Base-by-base conservation (phyloP, 306 rosid genomes). In the Cicer cuneatum region DNA sequence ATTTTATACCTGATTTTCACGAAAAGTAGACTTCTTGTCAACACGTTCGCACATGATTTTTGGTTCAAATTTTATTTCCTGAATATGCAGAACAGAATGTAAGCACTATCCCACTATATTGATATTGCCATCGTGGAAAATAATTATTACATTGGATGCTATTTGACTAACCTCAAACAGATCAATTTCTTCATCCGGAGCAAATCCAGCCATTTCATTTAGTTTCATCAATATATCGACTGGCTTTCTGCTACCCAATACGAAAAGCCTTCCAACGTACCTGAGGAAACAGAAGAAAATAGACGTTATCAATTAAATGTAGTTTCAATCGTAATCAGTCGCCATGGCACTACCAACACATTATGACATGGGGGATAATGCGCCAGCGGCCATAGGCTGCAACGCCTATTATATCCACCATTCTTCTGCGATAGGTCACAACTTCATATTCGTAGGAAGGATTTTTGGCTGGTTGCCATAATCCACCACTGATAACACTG, bases 51-150 rank as follows among this genome's bases (percentile, higher is more conserved):
- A 93, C 96, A 93, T 89, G 74, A 93, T 90, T 78, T 75, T 71
- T 51, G 96, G 98, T 43, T 86, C 96, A 81, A 85, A 93, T 79
- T 89, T 93, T 66, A 93, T 90, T 86, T 93, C 98, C 98, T 93
- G 87, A 74, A 73, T 5, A 70, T 21, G 66, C 33, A 72, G 5
- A 43, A 64, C 67, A n/a, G 46, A 52, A 73, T 43, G 63, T 75
- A 7, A 79, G 72, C 46, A 59, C 11, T 21, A 43, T 63, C 8
- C n/a, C 52, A 21, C 35, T 39, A 45, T 10, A 52, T 41, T 33
- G 59, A 42, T 68, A 45, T 33, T 47, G 18, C 47, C 14, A 62
- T 15, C 38, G 60, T 37, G 71, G 67, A 59, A 66, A 16, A 35
- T 24, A 11, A 21, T 18, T 18, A 43, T 19, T 19, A 66, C 59